Evolutionary conservation across 2,329 filamentous ascomycete species (phyloP).

Genomic region (Incumbomyces lentus): DNA sequence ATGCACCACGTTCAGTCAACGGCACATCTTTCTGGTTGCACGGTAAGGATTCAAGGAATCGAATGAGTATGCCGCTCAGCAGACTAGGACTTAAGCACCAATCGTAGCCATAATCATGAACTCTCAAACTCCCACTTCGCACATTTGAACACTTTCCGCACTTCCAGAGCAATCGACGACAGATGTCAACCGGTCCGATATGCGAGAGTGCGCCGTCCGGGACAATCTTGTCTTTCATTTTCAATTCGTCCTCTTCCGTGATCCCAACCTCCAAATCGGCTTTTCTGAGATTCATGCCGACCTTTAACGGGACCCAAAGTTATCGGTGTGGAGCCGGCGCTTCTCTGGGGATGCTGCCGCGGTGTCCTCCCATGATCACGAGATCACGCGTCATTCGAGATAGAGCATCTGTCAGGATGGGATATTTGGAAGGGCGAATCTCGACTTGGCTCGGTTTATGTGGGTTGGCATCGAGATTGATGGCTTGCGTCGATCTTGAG

Average conservation of each 20-base stretch:
- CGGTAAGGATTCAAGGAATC: constrained; percentile 62
- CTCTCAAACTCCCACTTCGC: constrained; percentile 57
- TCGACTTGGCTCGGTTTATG: too few species aligned
- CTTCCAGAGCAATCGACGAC: constrained; percentile 67
- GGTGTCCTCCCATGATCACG: constrained; percentile 80
- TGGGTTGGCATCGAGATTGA: too few species aligned
- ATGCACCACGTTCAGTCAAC: constrained; percentile 53
- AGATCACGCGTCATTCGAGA: constrained; percentile 70
- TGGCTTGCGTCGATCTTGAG: too few species aligned
- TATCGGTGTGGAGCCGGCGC: constrained; percentile 74
- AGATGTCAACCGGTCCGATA: constrained; percentile 85
- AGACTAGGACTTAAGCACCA: constrained; percentile 79
- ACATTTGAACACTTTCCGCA: constrained; percentile 65
- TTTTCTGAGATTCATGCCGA: constrained; percentile 81
- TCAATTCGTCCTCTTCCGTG: constrained; percentile 68
- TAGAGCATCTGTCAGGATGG: constrained; percentile 49
- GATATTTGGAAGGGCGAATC: constrained; percentile 22
- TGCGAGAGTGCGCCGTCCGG: constrained; percentile 82
- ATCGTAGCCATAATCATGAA: constrained; percentile 91
- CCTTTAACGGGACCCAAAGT: constrained; percentile 87
- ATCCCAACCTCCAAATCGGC: constrained; percentile 83
- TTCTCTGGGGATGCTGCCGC: constrained; percentile 79
- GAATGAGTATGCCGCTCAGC: constrained; percentile 59
- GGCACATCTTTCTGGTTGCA: constrained; percentile 55
- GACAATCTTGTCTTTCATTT: constrained; percentile 72